A percentile compares a stretch with the other conserved stretches of the same genome.
Conservation (phyloP, 306 rosid species). For the Hippophae rhamnoides region DNA sequence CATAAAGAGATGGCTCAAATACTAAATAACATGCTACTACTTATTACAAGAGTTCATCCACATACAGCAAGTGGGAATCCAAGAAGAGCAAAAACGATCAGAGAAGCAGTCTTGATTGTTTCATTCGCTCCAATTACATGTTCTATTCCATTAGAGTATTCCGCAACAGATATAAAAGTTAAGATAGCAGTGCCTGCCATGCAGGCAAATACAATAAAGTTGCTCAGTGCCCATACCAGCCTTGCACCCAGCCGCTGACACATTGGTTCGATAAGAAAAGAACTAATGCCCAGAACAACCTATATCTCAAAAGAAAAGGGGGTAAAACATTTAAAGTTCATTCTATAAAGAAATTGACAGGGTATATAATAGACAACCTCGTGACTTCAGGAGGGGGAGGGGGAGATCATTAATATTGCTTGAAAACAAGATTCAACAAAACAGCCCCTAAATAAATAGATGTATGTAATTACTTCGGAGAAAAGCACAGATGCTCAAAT, state of each 20-base stretch:
- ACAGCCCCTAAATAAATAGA: background rate
- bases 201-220: constrained; percentile 86
- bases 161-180: constrained; percentile 52
- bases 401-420: background rate
- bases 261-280: constrained; percentile 93
- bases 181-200: constrained; percentile 88
- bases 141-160: constrained; percentile 53
- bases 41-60: constrained; percentile 11
- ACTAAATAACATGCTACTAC: background rate
- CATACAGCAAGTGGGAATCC: constrained; percentile 98
- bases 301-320: constrained; percentile 17
- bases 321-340: no score
- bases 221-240: constrained; percentile 91
- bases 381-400: background rate
- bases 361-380: background rate
- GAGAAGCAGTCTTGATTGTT: constrained; percentile 62
- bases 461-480: constrained; percentile 1
- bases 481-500: constrained; percentile 26
- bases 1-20: constrained; percentile 10
- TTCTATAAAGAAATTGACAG: no score
- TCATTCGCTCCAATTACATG: constrained; percentile 70
- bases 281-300: constrained; percentile 93
- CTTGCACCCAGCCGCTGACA: constrained; percentile 83
- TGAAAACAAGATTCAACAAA: background rate
- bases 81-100: constrained; percentile 81